Base-by-base conservation (phyloP, 179 eudicot species). In the Corrigiola litoralis region DNA sequence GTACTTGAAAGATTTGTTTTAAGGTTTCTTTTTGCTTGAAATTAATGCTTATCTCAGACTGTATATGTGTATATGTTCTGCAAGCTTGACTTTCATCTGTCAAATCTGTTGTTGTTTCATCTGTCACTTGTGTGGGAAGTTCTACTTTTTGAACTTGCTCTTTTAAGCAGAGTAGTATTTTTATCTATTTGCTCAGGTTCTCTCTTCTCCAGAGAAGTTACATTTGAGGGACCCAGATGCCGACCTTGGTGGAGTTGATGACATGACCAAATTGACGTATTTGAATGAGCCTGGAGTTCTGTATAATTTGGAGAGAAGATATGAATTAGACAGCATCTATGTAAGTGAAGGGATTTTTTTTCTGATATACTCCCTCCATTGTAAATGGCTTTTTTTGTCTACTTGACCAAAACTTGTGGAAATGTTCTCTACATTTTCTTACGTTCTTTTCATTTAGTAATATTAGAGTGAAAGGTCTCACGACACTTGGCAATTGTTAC, bases 171-270 rank as follows among this genome's bases (percentile, higher is more conserved):
- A 6, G 18, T 70, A 54, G 13, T 48, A 32, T 42, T 60, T 68
- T 20, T 42, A 24, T 65, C 42, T 68, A 36, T 21, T 45, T 37
- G 50, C 17, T 34, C 70, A 88, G 99, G 83, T 85, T 72, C 70
- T 84, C 73, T 48, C 82, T 65, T 67, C 77, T 72, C 86, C 96
- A 23, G 84, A 81, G 25, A 85, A 82, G 75, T 70, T 95, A 73
- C 80, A 79, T 52, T 81, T 76, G 54, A 76, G 99, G 68, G 97
- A 95, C 72, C 89, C 84, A 18, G 99, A 95, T 71, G 86, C 85
- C 1, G 99, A 95, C 69, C 86, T 80, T 74, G 96, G 97, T 5
- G 99, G 99, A 75, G 99, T 95, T 10, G 99, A 95, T 81, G 99
- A 95, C 67, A 95, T 95, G 99, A 95, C 99, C 42, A 95, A 88